Evolutionary conservation across 805 yeast species (phyloP), one percentile per base, ranked within the genome.

Genomic region (Starmerella khaoyaiensis): DNA sequence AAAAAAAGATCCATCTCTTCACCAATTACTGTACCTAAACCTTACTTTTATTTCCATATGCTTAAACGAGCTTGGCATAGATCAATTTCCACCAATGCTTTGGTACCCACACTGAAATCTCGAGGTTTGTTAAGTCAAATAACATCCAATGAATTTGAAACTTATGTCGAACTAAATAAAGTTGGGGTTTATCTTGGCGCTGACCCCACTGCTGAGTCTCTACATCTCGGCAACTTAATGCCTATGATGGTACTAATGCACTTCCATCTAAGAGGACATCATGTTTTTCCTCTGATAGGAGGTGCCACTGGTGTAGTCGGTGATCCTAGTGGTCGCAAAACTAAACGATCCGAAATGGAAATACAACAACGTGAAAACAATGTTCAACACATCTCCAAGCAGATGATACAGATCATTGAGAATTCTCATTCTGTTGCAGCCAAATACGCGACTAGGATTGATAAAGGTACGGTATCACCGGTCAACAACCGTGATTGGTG

Each of bases 231-330:
- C 3, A 90, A 90, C 51, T 60, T 90, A 36, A 63, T 90, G 22
- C 98, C 98, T 0, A 59, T 90, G 45, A 72, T 90, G 76, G 72
- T 82, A 1, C 60, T 87, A 31, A 61, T 90, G 30, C 95, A 90
- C 57, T 84, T 84, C 57, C 74, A 73, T 44, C 59, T 84, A 22
- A 63, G 90, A 23, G 98, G 98, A 2, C 94, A 84, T 55, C 69
- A 71, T 42, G 72, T 83, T n/a, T 72, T 76, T 5, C 83, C 87
- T 0, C 57, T 87, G 5, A 84, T 90, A 6, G 64, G 63, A 4
- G 64, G 63, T 1, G 98, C 97, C 5, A 90, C 98, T 0, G 97
- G 95, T 7, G 69, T 71, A 10, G 94, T 90, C 2, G 98, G 98
- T 6, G 98, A 90, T 57, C 98, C 98, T 6, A 81, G 94, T 36